Evolutionary conservation across 495 filamentous ascomycete genomes (phyloP).

Genomic region (Trichoderma orchidacearum): DNA sequence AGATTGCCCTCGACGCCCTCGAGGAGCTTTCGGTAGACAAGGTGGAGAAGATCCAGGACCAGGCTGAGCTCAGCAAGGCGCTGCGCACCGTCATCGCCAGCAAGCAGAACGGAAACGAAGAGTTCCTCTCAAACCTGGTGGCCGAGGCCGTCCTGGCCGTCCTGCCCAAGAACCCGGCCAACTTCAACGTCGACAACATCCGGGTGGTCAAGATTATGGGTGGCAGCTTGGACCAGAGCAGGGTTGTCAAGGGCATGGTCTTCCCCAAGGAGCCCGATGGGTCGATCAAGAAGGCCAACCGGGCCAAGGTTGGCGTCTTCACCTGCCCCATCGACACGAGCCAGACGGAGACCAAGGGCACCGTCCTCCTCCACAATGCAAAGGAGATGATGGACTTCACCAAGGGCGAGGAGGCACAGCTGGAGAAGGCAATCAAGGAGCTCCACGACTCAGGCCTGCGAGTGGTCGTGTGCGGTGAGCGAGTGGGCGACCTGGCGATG

Average conservation of each 20-base stretch:
- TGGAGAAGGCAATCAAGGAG: conserved; percentile 87
- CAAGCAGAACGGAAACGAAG: conserved; percentile 91
- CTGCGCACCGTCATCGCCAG: conserved; percentile 90
- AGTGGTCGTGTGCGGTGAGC: conserved; percentile 80
- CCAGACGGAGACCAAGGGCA: conserved; percentile 99
- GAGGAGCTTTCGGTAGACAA: conserved; percentile 88
- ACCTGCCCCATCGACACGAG: conserved; percentile 90
- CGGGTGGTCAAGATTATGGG: conserved; percentile 99
- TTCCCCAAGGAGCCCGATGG: conserved; percentile 89
- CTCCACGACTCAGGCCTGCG: conserved; percentile 85
- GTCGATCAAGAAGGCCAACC: conserved; percentile 72
- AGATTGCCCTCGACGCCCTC: conserved; percentile 68
- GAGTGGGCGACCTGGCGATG: conserved; percentile 86
- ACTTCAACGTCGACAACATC: conserved; percentile 99
- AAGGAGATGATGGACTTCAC: conserved; percentile 98
- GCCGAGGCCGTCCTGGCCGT: conserved; percentile 90
- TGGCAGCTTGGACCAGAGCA: conserved; percentile 80
- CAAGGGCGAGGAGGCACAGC: conserved; percentile 86
- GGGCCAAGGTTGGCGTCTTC: conserved; percentile 94
- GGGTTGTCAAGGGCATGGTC: conserved; percentile 97
- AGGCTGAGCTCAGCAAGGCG: conserved; percentile 81
- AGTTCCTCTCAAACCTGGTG: conserved; percentile 71
- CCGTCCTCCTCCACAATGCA: conserved; percentile 91
- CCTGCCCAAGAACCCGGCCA: conserved; percentile 88
- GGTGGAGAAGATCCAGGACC: conserved; percentile 66